Percentiles rank a stretch among this genome's conserved stretches.
phyloP scores from a whole-genome alignment of 75 land plant species.

The Adiantum capillusveneris region DNA sequence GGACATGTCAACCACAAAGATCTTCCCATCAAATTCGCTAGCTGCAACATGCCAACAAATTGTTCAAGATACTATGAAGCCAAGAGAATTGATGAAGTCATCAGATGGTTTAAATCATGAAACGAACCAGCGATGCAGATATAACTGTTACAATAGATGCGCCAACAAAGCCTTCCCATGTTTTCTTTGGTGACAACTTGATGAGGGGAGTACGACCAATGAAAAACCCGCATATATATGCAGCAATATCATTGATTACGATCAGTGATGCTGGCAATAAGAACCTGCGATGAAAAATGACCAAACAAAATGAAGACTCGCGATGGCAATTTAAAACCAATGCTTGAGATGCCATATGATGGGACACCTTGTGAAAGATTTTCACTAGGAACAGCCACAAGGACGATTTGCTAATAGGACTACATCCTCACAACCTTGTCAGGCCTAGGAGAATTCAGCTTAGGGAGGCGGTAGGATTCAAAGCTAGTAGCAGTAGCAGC shows the following conservation, averaged over 20 bases:
- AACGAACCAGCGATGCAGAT: conserved; percentile 76
- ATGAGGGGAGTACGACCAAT: conserved; percentile 89
- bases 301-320: no score
- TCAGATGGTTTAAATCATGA: not conserved
- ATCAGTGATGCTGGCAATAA: conserved; percentile 88
- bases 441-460: no score
- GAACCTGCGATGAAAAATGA: conserved; percentile 50
- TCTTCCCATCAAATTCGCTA: conserved; percentile 81
- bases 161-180: conserved; percentile 99
- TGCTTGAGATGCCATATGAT: no score
- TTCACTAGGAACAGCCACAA: no score
- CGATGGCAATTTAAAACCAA: no score
- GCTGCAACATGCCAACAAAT: conserved; percentile 27
- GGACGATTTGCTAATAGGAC: no score
- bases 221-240: conserved; percentile 85
- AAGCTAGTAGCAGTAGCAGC: no score
- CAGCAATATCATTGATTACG: conserved; percentile 88
- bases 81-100: not conserved
- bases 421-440: no score
- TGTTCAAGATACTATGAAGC: not conserved
- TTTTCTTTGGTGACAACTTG: conserved; percentile 93
- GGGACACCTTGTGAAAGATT: no score
- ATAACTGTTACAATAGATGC: conserved; percentile 78
- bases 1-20: conserved; percentile 96
- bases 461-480: no score